phyloP scores from a whole-genome alignment of 129 eudicot genomes.

The Dittrichia graveolens region DNA sequence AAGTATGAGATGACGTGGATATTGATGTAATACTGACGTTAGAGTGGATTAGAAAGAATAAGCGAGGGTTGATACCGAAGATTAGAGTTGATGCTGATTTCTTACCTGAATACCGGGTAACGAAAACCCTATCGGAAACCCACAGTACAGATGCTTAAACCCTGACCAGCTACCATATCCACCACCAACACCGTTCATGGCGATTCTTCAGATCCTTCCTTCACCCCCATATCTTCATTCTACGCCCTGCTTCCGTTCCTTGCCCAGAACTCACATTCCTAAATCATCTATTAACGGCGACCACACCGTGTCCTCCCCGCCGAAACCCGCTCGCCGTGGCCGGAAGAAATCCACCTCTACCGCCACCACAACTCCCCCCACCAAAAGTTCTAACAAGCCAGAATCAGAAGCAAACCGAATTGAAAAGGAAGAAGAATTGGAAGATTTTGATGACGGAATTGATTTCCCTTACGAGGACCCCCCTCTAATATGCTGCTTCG shows the following conservation, averaged over 20 bases:
- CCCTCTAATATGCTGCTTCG: constrained; percentile 83
- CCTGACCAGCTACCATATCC: constrained; percentile 27
- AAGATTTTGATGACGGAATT: constrained; percentile 56
- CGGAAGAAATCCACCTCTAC: constrained; percentile 58
- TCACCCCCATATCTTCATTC: constrained; percentile 29
- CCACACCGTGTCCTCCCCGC: constrained; percentile 32
- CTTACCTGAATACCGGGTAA: constrained; percentile 15
- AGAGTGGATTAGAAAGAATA: too few relatives aligned
- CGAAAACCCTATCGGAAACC: constrained; percentile 29
- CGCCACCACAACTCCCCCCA: constrained; percentile 18
- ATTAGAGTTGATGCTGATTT: too few relatives aligned
- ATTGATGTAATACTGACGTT: too few relatives aligned
- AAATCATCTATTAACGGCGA: constrained; percentile 40
- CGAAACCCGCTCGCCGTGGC: constrained; percentile 57
- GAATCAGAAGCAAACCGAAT: constrained; percentile 17
- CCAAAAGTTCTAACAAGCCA: constrained; percentile 22
- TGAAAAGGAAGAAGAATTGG: constrained; percentile 23
- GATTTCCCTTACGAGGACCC: constrained; percentile 64
- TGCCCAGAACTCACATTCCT: constrained; percentile 27
- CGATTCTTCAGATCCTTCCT: constrained; percentile 44
- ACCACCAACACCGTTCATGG: constrained; percentile 33
- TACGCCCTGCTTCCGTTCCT: constrained; percentile 22
- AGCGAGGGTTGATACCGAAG: too few relatives aligned
- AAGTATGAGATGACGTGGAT: too few relatives aligned
- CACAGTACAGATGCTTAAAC: constrained; percentile 38